A percentile compares a stretch with the other conserved stretches of the same genome.
Evolutionary conservation across 1,139 yeast species (phyloP).

Genomic region (Kodamaea sp.): DNA sequence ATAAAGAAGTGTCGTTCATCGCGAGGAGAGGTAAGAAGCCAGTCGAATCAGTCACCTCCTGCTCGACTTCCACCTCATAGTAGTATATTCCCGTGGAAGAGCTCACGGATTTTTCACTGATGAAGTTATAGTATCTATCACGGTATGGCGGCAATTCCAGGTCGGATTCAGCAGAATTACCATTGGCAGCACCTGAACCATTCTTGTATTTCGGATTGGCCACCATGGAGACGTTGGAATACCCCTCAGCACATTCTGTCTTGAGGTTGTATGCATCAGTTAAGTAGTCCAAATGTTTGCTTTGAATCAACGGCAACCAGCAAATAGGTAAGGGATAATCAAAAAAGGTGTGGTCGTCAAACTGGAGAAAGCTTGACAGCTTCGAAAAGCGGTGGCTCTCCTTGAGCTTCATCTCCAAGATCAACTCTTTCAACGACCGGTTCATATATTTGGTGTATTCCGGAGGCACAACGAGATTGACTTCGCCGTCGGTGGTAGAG

Average conservation of each 20-base stretch:
- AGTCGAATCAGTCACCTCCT: constrained; percentile 32
- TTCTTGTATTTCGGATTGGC: constrained; percentile 8
- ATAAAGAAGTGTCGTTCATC: constrained; percentile 36
- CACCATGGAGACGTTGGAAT: constrained; percentile 28
- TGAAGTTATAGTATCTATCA: constrained; percentile 32
- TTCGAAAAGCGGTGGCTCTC: constrained; percentile 23
- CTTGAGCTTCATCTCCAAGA: constrained; percentile 23
- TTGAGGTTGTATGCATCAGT: constrained; percentile 25
- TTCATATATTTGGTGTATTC: constrained; percentile 25
- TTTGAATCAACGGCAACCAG: constrained; percentile 42
- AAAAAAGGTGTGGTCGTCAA: constrained; percentile 26
- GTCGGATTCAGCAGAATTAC: neutral
- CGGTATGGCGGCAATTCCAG: constrained; percentile 1
- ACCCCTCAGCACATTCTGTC: constrained; percentile 30
- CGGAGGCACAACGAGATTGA: constrained; percentile 19
- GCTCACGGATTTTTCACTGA: constrained; percentile 34
- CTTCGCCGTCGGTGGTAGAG: constrained; percentile 26
- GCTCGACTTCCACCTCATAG: constrained; percentile 40
- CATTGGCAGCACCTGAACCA: neutral
- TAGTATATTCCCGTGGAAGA: constrained; percentile 38
- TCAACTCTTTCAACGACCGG: constrained; percentile 29
- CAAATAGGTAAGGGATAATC: constrained; percentile 40
- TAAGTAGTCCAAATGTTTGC: constrained; percentile 23
- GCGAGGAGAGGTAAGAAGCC: constrained; percentile 34
- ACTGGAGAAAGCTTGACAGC: constrained; percentile 29